These are phyloP conservation scores for Solanum arcanum DNA, from an alignment of 257 asterid species.

Conservation along the genomic window DNA sequence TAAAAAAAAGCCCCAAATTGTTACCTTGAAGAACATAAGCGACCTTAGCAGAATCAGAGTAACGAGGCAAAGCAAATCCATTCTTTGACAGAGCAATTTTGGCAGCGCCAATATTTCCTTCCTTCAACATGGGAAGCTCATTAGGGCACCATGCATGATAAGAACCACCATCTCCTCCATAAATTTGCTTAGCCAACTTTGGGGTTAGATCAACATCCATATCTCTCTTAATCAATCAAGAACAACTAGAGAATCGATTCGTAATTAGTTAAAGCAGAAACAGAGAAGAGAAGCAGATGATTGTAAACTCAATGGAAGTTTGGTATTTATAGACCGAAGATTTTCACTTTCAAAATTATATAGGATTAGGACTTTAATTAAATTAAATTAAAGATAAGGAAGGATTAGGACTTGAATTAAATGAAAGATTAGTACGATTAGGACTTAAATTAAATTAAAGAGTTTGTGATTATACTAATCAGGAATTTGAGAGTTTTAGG, in stretches of 20 bases:
- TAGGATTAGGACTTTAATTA: neutral
- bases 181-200: slow-evolving; percentile 9
- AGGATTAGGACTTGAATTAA: neutral
- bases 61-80: slow-evolving; percentile 51
- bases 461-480: neutral
- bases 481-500: neutral
- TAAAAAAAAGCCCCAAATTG: neutral
- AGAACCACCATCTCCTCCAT: neutral
- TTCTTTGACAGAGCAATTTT: slow-evolving; percentile 49
- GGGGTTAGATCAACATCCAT: slow-evolving; percentile 63
- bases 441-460: neutral
- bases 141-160: slow-evolving; percentile 55
- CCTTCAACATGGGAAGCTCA: slow-evolving; percentile 43
- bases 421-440: neutral
- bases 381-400: neutral
- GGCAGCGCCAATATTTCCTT: slow-evolving; percentile 62
- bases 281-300: neutral
- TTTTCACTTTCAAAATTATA: neutral
- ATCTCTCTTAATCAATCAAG: neutral
- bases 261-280: neutral
- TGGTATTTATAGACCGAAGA: neutral
- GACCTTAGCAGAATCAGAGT: slow-evolving; percentile 61
- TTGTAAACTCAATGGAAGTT: neutral
- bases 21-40: slow-evolving; percentile 74
- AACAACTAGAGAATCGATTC: neutral